Conservation (phyloP, 441 rosid genomes). For the Omphalea diandra region DNA sequence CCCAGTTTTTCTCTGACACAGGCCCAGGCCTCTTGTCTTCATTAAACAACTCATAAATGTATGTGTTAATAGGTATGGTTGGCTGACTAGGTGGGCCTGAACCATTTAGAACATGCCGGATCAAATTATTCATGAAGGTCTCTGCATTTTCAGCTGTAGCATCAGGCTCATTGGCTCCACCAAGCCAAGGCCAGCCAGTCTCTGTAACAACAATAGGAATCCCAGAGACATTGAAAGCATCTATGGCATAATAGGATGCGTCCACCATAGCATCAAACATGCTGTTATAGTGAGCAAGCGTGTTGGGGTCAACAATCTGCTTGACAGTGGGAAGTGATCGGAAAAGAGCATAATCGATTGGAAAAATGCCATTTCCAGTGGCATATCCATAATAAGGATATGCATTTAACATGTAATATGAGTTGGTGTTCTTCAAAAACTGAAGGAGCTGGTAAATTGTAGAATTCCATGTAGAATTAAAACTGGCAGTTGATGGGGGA, state of each 20-base stretch:
- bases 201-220: conserved; percentile 81
- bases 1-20: conserved; percentile 82
- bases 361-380: conserved; percentile 71
- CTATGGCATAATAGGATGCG: conserved; percentile 86
- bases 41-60: conserved; percentile 82
- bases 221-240: conserved; percentile 60
- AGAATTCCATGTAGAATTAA: conserved; percentile 71
- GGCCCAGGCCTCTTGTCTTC: conserved; percentile 84
- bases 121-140: conserved; percentile 68
- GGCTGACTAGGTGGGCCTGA: conserved; percentile 92
- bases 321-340: conserved; percentile 67
- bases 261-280: conserved; percentile 99
- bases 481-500: conserved; percentile 88
- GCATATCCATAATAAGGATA: conserved; percentile 92
- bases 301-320: conserved; percentile 98
- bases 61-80: conserved; percentile 59
- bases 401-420: conserved; percentile 84
- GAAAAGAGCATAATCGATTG: conserved; percentile 82
- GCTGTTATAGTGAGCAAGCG: conserved; percentile 80
- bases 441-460: conserved; percentile 77
- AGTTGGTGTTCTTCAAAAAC: conserved; percentile 82
- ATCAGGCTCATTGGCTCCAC: conserved; percentile 72
- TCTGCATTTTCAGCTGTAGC: conserved; percentile 71
- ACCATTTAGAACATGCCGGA: conserved; percentile 63
- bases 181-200: conserved; percentile 92